A percentile compares a stretch with the other conserved stretches of the same genome.
Conservation (phyloP, 139 green algal genomes). For the Limnomonas spitsbergensis region DNA sequence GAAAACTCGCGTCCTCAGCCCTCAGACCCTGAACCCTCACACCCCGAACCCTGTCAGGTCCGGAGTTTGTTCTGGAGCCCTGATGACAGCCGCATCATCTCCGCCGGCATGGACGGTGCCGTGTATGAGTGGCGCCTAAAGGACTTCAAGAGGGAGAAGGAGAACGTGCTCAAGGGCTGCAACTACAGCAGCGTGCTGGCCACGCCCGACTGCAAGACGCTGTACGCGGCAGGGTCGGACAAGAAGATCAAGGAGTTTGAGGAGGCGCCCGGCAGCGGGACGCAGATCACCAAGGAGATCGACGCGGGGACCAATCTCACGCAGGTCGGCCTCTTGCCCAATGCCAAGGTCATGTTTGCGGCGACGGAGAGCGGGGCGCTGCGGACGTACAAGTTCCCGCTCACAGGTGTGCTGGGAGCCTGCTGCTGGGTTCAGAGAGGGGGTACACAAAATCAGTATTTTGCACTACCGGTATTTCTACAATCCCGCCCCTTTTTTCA, state of each 20-base stretch:
- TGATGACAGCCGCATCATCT: conserved; percentile 72
- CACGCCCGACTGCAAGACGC: conserved; percentile 56
- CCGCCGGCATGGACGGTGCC: conserved; percentile 77
- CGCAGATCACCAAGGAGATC: conserved; percentile 71
- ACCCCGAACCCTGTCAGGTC: too few species aligned
- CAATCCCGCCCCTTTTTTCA: too few species aligned
- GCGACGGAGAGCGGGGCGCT: conserved; percentile 68
- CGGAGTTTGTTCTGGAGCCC: conserved; percentile 63
- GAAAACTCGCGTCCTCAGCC: not conserved
- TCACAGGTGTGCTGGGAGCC: conserved; percentile 64
- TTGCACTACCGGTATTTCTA: too few species aligned
- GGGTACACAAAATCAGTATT: too few species aligned
- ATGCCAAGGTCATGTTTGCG: conserved; percentile 67
- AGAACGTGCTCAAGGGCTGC: conserved; percentile 64
- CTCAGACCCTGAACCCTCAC: too few species aligned
- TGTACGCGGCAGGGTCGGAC: conserved; percentile 71
- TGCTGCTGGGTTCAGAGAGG: too few species aligned
- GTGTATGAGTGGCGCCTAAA: conserved; percentile 88
- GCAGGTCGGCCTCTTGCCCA: conserved; percentile 31
- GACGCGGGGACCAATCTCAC: conserved; percentile 59
- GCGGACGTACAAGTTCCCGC: conserved; percentile 78
- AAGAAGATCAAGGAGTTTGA: conserved; percentile 85
- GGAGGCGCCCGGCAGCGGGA: conserved; percentile 58
- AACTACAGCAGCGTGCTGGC: conserved; percentile 64
- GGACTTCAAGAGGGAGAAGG: conserved; percentile 71